Evolutionary conservation across 2,329 filamentous ascomycete genomes (phyloP).

Genomic region (Drechslera avenae): DNA sequence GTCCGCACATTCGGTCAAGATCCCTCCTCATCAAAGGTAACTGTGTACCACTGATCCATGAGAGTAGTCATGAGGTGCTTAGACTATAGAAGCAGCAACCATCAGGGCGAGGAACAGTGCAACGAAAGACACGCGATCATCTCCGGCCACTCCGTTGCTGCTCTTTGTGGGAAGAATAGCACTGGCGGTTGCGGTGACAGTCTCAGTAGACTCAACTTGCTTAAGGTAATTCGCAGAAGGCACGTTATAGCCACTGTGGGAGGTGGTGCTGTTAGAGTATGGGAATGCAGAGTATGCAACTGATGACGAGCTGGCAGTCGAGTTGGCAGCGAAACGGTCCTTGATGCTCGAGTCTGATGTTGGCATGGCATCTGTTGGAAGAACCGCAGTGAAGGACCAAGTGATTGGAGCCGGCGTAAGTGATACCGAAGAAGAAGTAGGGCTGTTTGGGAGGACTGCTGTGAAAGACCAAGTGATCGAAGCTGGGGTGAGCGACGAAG

Average conservation of each 20-base stretch:
- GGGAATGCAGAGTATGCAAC: background rate
- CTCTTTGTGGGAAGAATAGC: background rate
- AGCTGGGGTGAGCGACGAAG: background rate
- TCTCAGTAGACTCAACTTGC: background rate
- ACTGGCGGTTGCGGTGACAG: background rate
- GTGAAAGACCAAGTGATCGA: slow-evolving; percentile 1
- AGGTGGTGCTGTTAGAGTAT: slow-evolving; percentile 2
- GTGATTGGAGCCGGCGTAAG: background rate
- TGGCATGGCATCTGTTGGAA: background rate
- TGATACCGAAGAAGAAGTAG: background rate
- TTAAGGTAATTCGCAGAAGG: slow-evolving; percentile 17
- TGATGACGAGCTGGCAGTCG: slow-evolving; percentile 4
- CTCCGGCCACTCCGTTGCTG: slow-evolving; percentile 7
- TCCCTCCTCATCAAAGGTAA: background rate
- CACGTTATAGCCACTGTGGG: slow-evolving; percentile 3
- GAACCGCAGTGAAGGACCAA: slow-evolving; percentile 3
- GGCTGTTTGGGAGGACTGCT: background rate
- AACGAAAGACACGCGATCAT: slow-evolving; percentile 6
- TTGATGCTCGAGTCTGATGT: background rate
- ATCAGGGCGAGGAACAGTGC: slow-evolving; percentile 12
- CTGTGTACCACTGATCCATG: background rate
- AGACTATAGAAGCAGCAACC: slow-evolving; percentile 10
- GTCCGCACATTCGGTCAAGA: background rate
- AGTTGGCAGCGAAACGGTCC: background rate
- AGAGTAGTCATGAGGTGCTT: background rate